Conservation (phyloP, 2,329 filamentous ascomycete species). For the Biscogniauxia mediterranea region DNA sequence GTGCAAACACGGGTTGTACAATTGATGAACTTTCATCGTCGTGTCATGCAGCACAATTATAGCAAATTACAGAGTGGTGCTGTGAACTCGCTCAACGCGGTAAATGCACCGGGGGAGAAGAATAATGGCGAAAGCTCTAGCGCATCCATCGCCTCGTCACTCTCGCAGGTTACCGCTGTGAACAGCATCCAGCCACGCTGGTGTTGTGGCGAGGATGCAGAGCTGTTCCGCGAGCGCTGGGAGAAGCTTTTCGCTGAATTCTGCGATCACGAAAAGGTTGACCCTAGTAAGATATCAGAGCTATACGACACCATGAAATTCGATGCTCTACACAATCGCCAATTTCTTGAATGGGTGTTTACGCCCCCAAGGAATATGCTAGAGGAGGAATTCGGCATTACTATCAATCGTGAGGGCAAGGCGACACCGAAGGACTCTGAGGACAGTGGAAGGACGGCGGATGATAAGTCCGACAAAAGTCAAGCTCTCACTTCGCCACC, state of each 20-base stretch:
- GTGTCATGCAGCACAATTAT: slow-evolving; percentile 94
- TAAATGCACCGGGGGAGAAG: slow-evolving; percentile 51
- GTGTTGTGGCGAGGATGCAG: slow-evolving; percentile 94
- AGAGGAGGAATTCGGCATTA: slow-evolving; percentile 62
- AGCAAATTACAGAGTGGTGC: slow-evolving; percentile 70
- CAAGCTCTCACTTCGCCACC: slow-evolving; percentile 30
- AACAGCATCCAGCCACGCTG: slow-evolving; percentile 81
- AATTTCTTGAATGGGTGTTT: slow-evolving; percentile 97
- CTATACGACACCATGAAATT: slow-evolving; percentile 99
- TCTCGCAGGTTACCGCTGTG: slow-evolving; percentile 61
- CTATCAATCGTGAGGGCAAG: slow-evolving; percentile 41
- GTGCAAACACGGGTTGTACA: slow-evolving; percentile 91
- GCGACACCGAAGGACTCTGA: slow-evolving; percentile 38
- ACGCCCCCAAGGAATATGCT: slow-evolving; percentile 79
- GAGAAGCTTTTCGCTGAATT: slow-evolving; percentile 98
- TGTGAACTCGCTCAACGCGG: slow-evolving; percentile 60
- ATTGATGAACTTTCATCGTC: slow-evolving; percentile 95
- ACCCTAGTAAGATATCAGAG: slow-evolving; percentile 97
- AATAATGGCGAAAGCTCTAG: slow-evolving; percentile 40
- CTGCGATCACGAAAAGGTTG: slow-evolving; percentile 94
- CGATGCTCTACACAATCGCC: slow-evolving; percentile 92
- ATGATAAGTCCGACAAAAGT: slow-evolving; percentile 43
- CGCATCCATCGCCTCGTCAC: slow-evolving; percentile 45
- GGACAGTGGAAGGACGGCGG: slow-evolving; percentile 37
- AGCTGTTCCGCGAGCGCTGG: slow-evolving; percentile 94